phyloP scores from a whole-genome alignment of 2,329 filamentous ascomycete genomes.

The Monosporascus sp. region DNA sequence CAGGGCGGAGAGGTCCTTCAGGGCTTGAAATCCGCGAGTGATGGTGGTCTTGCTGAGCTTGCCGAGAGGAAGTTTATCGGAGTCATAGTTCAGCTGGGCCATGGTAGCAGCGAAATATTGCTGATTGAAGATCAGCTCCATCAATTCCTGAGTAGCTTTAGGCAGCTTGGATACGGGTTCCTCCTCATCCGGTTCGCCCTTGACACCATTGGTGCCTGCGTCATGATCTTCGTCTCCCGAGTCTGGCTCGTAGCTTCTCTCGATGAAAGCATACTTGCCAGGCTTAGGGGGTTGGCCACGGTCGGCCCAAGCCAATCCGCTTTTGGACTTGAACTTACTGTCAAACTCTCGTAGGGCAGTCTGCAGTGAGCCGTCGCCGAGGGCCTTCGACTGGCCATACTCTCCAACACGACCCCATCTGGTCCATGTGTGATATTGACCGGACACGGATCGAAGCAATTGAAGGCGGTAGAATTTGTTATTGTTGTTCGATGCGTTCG shows the following conservation, averaged over 20 bases:
- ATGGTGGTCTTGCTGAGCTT: conserved; percentile 80
- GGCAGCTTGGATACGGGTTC: conserved; percentile 21
- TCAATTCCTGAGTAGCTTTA: conserved; percentile 56
- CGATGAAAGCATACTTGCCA: conserved; percentile 74
- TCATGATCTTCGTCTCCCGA: conserved; percentile 32
- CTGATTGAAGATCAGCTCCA: conserved; percentile 80
- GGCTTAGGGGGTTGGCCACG: conserved; percentile 51
- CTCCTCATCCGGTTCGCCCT: conserved; percentile 12
- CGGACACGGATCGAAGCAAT: conserved; percentile 34
- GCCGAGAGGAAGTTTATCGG: conserved; percentile 73
- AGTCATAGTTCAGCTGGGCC: conserved; percentile 63
- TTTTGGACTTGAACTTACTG: conserved; percentile 59
- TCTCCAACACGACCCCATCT: conserved; percentile 76
- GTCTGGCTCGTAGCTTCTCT: conserved; percentile 69
- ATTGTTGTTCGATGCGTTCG: conserved; percentile 65
- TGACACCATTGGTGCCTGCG: conserved; percentile 12
- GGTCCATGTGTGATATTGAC: conserved; percentile 60
- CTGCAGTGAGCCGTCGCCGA: conserved; percentile 36
- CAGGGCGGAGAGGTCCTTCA: conserved; percentile 69
- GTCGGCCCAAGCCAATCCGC: conserved; percentile 50
- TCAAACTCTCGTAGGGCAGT: conserved; percentile 47
- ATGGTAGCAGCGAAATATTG: conserved; percentile 64
- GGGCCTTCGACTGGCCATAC: conserved; percentile 39
- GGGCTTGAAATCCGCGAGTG: conserved; percentile 64
- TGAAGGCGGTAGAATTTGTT: conserved; percentile 69